Evolutionary conservation across 208 protist genomes (phyloP).

Genomic region (Wallacemonas sp.): DNA sequence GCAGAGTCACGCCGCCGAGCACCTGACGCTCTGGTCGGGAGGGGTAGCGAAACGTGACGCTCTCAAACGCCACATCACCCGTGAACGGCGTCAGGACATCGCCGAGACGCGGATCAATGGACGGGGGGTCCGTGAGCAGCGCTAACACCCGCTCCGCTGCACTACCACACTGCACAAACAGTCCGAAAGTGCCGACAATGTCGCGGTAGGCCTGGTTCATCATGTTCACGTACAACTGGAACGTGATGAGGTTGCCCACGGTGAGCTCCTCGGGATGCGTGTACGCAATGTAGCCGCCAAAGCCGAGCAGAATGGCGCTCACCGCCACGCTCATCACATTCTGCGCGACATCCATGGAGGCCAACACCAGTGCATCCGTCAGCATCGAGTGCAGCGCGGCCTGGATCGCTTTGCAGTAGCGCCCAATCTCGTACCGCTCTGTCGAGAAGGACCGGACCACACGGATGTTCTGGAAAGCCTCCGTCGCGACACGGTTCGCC

Average conservation of each 20-base stretch:
- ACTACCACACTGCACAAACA: neutral
- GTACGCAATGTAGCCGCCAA: constrained; percentile 20
- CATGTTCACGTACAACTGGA: constrained; percentile 18
- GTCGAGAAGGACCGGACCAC: constrained; percentile 22
- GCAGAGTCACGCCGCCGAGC: constrained; percentile 6
- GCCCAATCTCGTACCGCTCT: constrained; percentile 13
- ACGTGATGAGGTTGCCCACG: constrained; percentile 15
- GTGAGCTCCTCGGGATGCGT: constrained; percentile 10
- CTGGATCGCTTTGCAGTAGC: constrained; percentile 8
- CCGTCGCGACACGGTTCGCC: constrained; percentile 15
- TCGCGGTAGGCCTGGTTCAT: constrained; percentile 19
- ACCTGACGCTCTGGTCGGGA: neutral
- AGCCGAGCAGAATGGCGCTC: constrained; percentile 15
- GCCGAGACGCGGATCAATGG: constrained; percentile 3
- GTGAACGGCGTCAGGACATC: neutral
- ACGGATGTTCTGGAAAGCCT: constrained; percentile 24
- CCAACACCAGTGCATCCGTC: neutral
- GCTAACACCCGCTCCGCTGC: constrained; percentile 9
- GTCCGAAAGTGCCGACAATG: constrained; percentile 4
- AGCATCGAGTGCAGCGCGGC: neutral
- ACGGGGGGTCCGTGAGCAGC: neutral
- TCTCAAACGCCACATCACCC: neutral
- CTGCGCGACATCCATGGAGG: neutral
- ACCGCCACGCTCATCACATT: neutral
- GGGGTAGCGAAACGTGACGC: constrained; percentile 15